A percentile compares a stretch with the other conserved stretches of the same genome.
Evolutionary conservation across 805 yeast species (phyloP).

Genomic region (Candida endomychidarum): DNA sequence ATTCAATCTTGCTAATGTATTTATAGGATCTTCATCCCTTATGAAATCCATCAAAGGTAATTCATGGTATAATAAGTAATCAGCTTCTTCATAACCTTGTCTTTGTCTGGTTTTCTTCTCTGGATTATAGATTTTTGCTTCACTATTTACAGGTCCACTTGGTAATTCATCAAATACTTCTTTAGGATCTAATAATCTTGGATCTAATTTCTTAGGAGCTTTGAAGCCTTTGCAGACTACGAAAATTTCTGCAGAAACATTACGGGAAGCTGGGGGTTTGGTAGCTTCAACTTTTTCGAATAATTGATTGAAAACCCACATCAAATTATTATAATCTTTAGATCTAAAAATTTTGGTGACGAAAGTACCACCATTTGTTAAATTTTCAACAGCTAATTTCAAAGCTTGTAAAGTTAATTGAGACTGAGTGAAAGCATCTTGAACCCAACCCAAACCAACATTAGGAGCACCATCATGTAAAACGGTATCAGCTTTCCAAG

Average conservation of each 20-base stretch:
- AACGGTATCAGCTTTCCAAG: conserved; percentile 98
- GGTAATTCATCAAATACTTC: conserved; percentile 92
- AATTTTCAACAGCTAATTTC: conserved; percentile 90
- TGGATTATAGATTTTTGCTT: conserved; percentile 92
- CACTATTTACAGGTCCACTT: conserved; percentile 68
- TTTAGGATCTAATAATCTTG: conserved; percentile 85
- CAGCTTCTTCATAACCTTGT: conserved; percentile 97
- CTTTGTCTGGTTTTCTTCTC: conserved; percentile 87
- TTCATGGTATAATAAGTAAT: conserved; percentile 67
- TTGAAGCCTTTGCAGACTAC: conserved; percentile 95
- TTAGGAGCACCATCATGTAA: conserved; percentile 99
- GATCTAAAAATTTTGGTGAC: conserved; percentile 97
- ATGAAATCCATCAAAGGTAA: conserved; percentile 79
- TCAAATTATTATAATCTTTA: conserved; percentile 93
- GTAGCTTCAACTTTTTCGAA: conserved; percentile 98
- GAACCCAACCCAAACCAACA: conserved; percentile 99
- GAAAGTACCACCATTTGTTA: conserved; percentile 89
- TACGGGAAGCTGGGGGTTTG: conserved; percentile 98
- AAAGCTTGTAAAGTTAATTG: conserved; percentile 93
- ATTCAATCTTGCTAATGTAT: conserved; percentile 71
- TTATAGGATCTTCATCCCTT: conserved; percentile 78
- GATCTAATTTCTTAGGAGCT: conserved; percentile 94
- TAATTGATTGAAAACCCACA: conserved; percentile 97
- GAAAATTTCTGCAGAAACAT: conserved; percentile 98
- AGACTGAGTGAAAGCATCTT: conserved; percentile 98